phyloP scores from a whole-genome alignment of 345 rosid species.

The Salix dunnii region DNA sequence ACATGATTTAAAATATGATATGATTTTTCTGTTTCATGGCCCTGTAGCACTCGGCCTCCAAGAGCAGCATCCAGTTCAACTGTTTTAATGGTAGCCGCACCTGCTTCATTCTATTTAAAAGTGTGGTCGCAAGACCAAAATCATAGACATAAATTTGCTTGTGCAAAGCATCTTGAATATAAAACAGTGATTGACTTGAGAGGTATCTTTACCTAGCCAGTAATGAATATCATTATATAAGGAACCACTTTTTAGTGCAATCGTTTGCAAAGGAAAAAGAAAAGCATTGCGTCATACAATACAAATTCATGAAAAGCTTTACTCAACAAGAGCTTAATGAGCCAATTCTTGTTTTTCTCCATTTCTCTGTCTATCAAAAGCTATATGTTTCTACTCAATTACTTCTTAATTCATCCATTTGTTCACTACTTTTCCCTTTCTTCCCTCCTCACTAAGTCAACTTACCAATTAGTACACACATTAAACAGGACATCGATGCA shows the following conservation, averaged over 20 bases:
- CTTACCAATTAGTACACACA: no score
- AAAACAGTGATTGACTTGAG: constrained; percentile 46
- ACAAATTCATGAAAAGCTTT: background rate
- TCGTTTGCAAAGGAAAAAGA: constrained; percentile 47
- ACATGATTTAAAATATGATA: constrained; percentile 94
- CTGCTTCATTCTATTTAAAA: constrained; percentile 84
- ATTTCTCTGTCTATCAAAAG: background rate
- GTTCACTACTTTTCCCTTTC: no score
- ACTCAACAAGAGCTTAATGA: background rate
- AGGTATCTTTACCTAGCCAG: constrained; percentile 90
- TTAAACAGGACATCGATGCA: no score
- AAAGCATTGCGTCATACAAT: background rate
- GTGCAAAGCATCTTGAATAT: background rate
- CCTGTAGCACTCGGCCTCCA: constrained; percentile 96
- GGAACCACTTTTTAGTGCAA: constrained; percentile 65
- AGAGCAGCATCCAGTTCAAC: constrained; percentile 98
- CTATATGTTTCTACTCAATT: no score
- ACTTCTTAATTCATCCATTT: no score
- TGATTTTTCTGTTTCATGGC: constrained; percentile 89
- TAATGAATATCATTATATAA: constrained; percentile 81
- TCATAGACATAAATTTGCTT: background rate
- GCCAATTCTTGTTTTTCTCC: background rate
- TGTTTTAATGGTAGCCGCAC: constrained; percentile 80
- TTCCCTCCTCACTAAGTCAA: no score
- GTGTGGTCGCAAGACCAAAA: background rate